phyloP scores from a whole-genome alignment of 306 rosid genomes.

The Elaeagnus macrophylla region DNA sequence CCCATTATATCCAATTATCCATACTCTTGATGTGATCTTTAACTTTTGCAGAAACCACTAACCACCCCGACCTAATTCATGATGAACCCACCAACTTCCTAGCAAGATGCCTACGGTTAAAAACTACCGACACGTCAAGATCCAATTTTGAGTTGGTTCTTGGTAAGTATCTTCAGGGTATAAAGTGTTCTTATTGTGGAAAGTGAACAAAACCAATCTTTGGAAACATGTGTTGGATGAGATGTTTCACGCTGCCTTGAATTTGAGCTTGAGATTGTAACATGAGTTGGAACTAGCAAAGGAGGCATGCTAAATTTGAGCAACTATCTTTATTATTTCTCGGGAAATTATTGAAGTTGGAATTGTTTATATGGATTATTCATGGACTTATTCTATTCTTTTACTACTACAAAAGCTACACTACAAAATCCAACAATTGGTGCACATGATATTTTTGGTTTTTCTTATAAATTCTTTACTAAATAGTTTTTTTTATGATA shows the following conservation, averaged over 20 bases:
- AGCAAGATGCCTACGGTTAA: too few species aligned
- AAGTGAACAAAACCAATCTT: slow-evolving; percentile 47
- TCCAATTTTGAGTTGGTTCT: too few species aligned
- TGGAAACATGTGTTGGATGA: slow-evolving; percentile 71
- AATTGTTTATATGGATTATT: not conserved
- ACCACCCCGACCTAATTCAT: too few species aligned
- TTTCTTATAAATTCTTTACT: too few species aligned
- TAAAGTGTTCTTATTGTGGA: slow-evolving; percentile 55
- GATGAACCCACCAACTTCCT: too few species aligned
- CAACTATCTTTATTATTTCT: not conserved
- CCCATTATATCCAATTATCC: not conserved
- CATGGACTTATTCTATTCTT: too few species aligned
- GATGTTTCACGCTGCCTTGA: slow-evolving; percentile 86
- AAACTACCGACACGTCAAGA: too few species aligned
- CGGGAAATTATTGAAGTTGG: too few species aligned
- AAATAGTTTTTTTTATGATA: too few species aligned
- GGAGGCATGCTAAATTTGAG: slow-evolving; percentile 41
- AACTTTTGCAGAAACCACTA: slow-evolving; percentile 61
- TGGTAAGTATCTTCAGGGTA: slow-evolving; percentile 25
- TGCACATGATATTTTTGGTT: too few species aligned
- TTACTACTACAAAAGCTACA: too few species aligned
- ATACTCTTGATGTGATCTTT: slow-evolving; percentile 7
- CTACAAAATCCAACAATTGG: too few species aligned
- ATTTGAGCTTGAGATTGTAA: slow-evolving; percentile 52
- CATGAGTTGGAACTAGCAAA: slow-evolving; percentile 49